These are phyloP conservation scores for Aquilaria yunnanensis DNA, from an alignment of 345 rosid genomes.

Conservation along the genomic window DNA sequence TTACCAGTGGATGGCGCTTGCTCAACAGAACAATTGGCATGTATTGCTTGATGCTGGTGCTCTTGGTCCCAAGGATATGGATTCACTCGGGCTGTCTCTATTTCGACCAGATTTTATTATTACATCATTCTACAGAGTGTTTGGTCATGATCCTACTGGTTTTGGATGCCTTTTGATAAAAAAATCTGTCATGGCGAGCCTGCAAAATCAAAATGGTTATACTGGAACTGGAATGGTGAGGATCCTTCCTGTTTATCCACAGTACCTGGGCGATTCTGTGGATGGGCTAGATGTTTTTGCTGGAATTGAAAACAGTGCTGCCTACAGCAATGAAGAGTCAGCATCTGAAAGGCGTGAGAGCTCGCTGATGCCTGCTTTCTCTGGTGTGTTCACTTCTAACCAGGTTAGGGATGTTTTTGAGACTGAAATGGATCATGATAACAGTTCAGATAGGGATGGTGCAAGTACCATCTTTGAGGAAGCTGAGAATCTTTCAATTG, in stretches of 20 bases:
- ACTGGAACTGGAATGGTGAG: constrained; percentile 77
- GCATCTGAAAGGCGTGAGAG: constrained; percentile 31
- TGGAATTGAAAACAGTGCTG: constrained; percentile 37
- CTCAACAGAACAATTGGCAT: constrained; percentile 85
- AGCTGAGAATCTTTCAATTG: constrained; percentile 67
- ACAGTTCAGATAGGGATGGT: constrained; percentile 69
- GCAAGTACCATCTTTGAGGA: constrained; percentile 80
- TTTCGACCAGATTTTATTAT: constrained; percentile 85
- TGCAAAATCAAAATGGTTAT: constrained; percentile 55
- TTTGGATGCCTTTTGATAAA: constrained; percentile 85
- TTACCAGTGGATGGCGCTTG: constrained; percentile 86
- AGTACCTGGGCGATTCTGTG: constrained; percentile 66
- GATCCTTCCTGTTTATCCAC: constrained; percentile 63
- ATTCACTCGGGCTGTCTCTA: constrained; percentile 74
- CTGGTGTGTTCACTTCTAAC: constrained; percentile 66
- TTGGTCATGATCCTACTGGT: constrained; percentile 78
- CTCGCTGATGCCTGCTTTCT: constrained; percentile 63
- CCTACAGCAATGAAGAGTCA: constrained; percentile 32
- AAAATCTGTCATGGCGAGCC: constrained; percentile 73
- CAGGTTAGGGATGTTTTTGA: constrained; percentile 80
- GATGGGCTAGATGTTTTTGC: constrained; percentile 57
- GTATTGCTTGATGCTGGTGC: constrained; percentile 81
- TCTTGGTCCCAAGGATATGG: constrained; percentile 89
- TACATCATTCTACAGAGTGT: constrained; percentile 70
- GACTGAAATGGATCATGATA: constrained; percentile 65